Base-by-base conservation (phyloP, 1,284 basidiomycete genomes). In the Cutaneotrichosporon curvatum region DNA sequence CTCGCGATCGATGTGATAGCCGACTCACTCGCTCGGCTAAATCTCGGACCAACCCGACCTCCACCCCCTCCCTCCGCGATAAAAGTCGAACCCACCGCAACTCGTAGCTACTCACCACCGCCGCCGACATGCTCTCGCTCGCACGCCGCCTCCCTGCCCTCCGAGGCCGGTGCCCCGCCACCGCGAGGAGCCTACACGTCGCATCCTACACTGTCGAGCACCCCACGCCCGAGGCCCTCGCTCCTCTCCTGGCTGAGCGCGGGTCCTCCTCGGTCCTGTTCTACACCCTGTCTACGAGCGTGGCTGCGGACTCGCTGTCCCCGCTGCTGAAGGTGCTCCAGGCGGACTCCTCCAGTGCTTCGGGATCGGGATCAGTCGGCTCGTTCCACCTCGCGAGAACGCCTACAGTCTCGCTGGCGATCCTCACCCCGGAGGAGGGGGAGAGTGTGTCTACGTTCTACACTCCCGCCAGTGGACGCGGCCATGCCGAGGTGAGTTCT, bases 281-380 rank as follows among this genome's bases (percentile, higher is more conserved):
- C 32, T 66, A 60, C 55, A 46, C 61, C n/a, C 51, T 67, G n/a
- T 63, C 60, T 3, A 68, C 66, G 3, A 56, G 60, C 0, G 35
- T 67, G 1, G 45, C 56, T 1, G 3, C 46, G 4, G 6, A 32
- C 3, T 11, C 50, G 10, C 52, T 68, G 15, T 47, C 50, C 0
- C 40, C 45, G 4, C 50, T 63, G 11, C 47, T 64, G 5, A 20
- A 51, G 10, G 34, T 42, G 2, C 48, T 67, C n/a, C 15, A 20
- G 31, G 20, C 57, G 53, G 37, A 35, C 44, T 6, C 31, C 20
- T 40, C n/a, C n/a, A n/a, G n/a, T n/a, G n/a, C n/a, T n/a, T n/a
- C n/a, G n/a, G n/a, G n/a, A n/a, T n/a, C n/a, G n/a, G 40, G 3
- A 12, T 28, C 25, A 7, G 60, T 65, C 10, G 66, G 63, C 11